Base-by-base conservation (phyloP, 1,284 basidiomycete species). In the Volvariella volvacea region DNA sequence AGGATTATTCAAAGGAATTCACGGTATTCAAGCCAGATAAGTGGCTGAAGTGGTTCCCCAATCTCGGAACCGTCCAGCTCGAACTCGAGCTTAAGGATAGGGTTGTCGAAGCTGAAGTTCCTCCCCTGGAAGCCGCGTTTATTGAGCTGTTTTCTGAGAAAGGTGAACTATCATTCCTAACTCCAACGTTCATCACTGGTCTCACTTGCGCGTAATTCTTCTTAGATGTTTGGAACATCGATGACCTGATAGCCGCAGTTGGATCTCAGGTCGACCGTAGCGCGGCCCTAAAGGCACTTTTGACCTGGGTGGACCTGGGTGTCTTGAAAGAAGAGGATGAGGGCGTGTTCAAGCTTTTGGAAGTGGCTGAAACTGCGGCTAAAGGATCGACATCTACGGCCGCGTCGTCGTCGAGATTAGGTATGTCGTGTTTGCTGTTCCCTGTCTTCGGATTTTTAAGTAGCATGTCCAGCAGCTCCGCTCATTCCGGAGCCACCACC, bases 21-120 rank as follows among this genome's bases (percentile, higher is more conserved):
- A 71, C 71, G 17, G 67, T 70, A 10, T 88, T 92, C 67, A 94
- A 95, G 57, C 90, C 91, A 0, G 92, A 95, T 63, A 95, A 96
- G 68, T 78, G 74, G 50, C 73, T 97, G 22, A 77, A 80, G 43
- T 97, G 90, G 84, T 62, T 95, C 4, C 83, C 90, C 9, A 84
- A 92, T 55, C 74, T 94, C 15, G 93, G 93, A 0, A 88, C 82
- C 2, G 78, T 93, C 21, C 71, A 79, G 33, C 60, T 97, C 33
- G 80, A 88, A 44, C 65, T 97, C 3, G 80, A 91, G 54, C 69
- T 96, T 2, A 72, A 83, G 53, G 93, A 96, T 59, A 78, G 91
- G 15, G 78, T 68, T 1, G 51, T 95, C 30, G 74, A 76, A n/a
- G 78, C 78, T 1, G 82, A 91, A 31, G 90, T 89, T 2, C 82